A percentile compares a stretch with the other conserved stretches of the same genome.
These are phyloP conservation scores for Helminthosporium solani DNA, from an alignment of 2,329 filamentous ascomycete species.

Conservation along the genomic window DNA sequence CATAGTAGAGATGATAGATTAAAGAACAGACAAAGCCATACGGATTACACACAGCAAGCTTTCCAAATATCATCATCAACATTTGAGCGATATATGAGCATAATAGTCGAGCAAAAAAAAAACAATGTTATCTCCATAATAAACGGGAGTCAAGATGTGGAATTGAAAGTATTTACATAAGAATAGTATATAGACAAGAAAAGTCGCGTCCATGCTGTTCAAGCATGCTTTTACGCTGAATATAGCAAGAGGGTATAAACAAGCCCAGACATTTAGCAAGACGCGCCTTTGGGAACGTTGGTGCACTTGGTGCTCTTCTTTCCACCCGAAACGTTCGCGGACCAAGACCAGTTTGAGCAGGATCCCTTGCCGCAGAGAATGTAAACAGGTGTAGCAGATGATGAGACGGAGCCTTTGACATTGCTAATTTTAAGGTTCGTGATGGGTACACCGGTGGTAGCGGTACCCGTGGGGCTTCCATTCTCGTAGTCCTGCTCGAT, in stretches of 20 bases:
- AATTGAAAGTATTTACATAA: too few species aligned
- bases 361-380: conserved; percentile 58
- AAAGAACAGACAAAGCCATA: too few species aligned
- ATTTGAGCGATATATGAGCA: too few species aligned
- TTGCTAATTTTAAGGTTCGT: conserved; percentile 45
- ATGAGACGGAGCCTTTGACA: conserved; percentile 44
- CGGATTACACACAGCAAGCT: too few species aligned
- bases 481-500: conserved; percentile 57
- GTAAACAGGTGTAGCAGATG: conserved; percentile 47
- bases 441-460: conserved; percentile 52
- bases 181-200: too few species aligned
- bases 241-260: not conserved
- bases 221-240: too few species aligned
- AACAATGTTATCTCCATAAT: too few species aligned
- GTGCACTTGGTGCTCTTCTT: conserved; percentile 35
- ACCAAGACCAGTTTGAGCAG: conserved; percentile 59
- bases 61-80: too few species aligned
- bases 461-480: conserved; percentile 44
- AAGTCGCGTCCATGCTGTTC: too few species aligned
- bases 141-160: too few species aligned
- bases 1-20: too few species aligned
- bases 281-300: conserved; percentile 40
- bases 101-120: too few species aligned
- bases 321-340: conserved; percentile 44
- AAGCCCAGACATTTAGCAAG: conserved; percentile 26